These are phyloP conservation scores for Cercospora beticola DNA, from an alignment of 2,329 filamentous ascomycete species.

Conservation along the genomic window DNA sequence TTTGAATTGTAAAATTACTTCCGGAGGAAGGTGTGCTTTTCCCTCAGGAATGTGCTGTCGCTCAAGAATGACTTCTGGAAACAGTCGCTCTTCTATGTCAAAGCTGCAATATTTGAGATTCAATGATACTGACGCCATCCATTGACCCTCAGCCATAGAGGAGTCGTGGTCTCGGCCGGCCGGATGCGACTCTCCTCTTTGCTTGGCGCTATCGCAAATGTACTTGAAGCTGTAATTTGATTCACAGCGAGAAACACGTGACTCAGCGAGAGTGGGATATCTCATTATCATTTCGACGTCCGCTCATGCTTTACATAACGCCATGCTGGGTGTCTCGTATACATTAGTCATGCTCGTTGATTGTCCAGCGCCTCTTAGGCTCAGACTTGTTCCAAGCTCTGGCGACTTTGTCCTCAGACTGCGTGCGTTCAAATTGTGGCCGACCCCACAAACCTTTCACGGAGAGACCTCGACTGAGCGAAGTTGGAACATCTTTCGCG, in stretches of 20 bases:
- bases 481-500: constrained; percentile 22
- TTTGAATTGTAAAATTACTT: neutral
- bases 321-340: neutral
- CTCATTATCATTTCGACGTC: neutral
- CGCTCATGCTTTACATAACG: neutral
- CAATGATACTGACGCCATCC: neutral
- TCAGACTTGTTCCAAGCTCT: constrained; percentile 17
- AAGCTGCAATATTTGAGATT: neutral
- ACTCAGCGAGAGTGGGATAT: neutral
- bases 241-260: neutral
- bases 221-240: neutral
- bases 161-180: neutral
- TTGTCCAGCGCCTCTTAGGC: constrained; percentile 28
- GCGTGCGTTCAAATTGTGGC: constrained; percentile 23
- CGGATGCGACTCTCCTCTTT: neutral
- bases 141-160: neutral
- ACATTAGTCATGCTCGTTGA: constrained; percentile 23
- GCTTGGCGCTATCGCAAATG: neutral
- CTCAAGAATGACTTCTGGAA: neutral
- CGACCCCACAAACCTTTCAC: constrained; percentile 47
- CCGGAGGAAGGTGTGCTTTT: neutral
- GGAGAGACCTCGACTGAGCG: constrained; percentile 32
- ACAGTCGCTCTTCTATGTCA: neutral
- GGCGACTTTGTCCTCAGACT: constrained; percentile 22
- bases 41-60: neutral